Base-by-base conservation (phyloP, 495 filamentous ascomycete species). In the Thermochaetoides thermophila region DNA sequence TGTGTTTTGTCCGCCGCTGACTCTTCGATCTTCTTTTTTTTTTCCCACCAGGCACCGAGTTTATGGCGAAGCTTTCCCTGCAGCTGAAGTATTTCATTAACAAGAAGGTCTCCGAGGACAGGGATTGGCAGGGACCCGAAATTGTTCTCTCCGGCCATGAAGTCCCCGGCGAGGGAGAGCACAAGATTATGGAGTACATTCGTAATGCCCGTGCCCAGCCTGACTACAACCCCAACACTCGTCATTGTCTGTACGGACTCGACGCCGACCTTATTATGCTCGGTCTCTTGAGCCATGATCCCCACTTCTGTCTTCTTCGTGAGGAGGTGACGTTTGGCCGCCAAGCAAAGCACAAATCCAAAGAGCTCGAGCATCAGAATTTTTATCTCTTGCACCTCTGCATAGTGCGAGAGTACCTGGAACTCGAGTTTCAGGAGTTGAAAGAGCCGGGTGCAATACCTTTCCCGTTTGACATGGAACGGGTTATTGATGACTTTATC, bases 151-250 rank as follows among this genome's bases (percentile, higher is more conserved):
- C 91, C 5, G 91, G 91, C 18, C 91, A 96, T 54, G 91, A 99
- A 63, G 86, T 94, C n/a, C 91, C 91, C 0, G 91, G 91, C 34
- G 91, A 99, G 57, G 91, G 91, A 34, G 91, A 97, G 58, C 89
- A 97, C 63, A 99, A 99, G 63, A 93, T 99, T 55, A 99, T 96
- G 91, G 91, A 99, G 56, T 96, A 96, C 53, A 99, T 99, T 53
- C 79, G 91, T 37, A 76, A 85, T 49, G 78, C 89, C 20, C 96
- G 96, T 64, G 81, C 86, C 27, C 91, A 99, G 50, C 79, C 82
- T 3, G 71, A 78, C 38, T 99, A 99, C 51, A 74, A 91, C 48
- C 74, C 85, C n/a, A 96, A 99, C 50, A 71, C 89, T 38, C 83
- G 91, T 27, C 91, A 99, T 55, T 99, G 91, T 59, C 64, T 99